A percentile compares a stretch with the other conserved stretches of the same genome.
Conservation (phyloP, 352 stramenopile genomes). For the Pythium sukuiense region DNA sequence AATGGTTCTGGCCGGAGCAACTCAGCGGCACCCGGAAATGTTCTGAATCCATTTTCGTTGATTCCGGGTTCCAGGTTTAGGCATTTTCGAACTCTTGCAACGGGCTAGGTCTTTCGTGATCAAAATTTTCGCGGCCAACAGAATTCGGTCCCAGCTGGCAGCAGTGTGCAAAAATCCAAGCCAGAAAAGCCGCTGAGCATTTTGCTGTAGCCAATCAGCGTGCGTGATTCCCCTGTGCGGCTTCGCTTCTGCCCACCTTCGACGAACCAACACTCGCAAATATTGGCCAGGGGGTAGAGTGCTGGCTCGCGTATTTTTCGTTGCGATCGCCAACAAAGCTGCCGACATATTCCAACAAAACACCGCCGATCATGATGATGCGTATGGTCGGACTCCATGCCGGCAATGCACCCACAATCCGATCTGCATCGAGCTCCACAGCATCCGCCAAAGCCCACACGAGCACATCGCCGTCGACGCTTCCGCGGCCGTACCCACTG, state of each 20-base stretch:
- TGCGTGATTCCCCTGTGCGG: not conserved
- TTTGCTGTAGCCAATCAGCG: not conserved
- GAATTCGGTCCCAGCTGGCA: not conserved
- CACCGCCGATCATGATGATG: slow-evolving; percentile 5
- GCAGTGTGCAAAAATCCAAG: not conserved
- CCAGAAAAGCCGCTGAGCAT: slow-evolving; percentile 1
- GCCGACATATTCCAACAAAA: slow-evolving; percentile 10
- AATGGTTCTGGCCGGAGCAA: slow-evolving; percentile 1
- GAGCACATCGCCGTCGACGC: slow-evolving; percentile 5
- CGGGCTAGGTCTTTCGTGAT: not conserved
- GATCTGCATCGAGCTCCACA: not conserved
- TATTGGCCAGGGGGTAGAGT: not conserved
- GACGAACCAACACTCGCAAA: slow-evolving; percentile 4
- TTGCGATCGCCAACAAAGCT: slow-evolving; percentile 5
- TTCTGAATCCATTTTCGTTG: slow-evolving; percentile 5
- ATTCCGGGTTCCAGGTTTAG: not conserved
- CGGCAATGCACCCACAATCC: not conserved
- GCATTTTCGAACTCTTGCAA: not conserved
- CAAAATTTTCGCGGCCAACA: slow-evolving; percentile 3
- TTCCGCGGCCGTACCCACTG: slow-evolving; percentile 3
- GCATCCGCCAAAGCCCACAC: slow-evolving; percentile 10
- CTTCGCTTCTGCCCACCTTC: not conserved
- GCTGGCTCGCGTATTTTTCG: not conserved
- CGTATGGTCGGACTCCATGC: not conserved
- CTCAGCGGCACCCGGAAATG: not conserved